phyloP scores from a whole-genome alignment of 805 yeast species.

The Candida odintsovae region DNA sequence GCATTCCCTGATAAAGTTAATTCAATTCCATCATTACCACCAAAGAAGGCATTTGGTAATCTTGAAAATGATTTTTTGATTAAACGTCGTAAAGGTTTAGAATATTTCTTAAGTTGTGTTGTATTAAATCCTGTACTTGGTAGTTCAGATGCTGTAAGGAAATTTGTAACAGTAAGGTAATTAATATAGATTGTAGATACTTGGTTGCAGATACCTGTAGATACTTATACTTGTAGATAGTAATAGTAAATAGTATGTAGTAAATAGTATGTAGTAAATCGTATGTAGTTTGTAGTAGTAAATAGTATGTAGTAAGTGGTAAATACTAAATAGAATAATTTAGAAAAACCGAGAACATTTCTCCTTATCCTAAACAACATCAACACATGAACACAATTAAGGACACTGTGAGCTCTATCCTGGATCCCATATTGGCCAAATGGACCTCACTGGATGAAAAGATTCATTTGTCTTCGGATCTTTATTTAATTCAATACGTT shows the following conservation, averaged over 20 bases:
- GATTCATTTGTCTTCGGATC: conserved; percentile 10
- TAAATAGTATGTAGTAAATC: no score
- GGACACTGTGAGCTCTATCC: not conserved
- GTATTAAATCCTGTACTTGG: conserved; percentile 37
- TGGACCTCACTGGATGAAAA: conserved; percentile 1
- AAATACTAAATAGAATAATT: no score
- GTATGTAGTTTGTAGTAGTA: no score
- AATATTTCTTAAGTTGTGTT: conserved; percentile 38
- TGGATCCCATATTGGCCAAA: not conserved
- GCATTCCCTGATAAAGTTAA: conserved; percentile 29
- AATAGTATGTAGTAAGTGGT: no score
- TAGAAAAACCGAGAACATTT: no score
- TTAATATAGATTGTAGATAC: no score
- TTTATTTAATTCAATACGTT: conserved; percentile 17
- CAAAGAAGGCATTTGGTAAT: conserved; percentile 30
- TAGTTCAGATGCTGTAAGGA: conserved; percentile 25
- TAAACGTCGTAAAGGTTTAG: conserved; percentile 35
- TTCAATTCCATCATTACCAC: conserved; percentile 39
- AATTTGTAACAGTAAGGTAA: conserved; percentile 8
- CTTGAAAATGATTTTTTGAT: conserved; percentile 28
- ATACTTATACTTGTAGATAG: no score
- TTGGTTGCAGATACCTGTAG: no score
- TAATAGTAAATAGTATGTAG: no score
- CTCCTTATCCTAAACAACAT: no score
- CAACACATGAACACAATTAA: conserved; percentile 2